Evolutionary conservation across 176 grass and related monocot genomes (phyloP).

Genomic region (Juncus inflexus): DNA sequence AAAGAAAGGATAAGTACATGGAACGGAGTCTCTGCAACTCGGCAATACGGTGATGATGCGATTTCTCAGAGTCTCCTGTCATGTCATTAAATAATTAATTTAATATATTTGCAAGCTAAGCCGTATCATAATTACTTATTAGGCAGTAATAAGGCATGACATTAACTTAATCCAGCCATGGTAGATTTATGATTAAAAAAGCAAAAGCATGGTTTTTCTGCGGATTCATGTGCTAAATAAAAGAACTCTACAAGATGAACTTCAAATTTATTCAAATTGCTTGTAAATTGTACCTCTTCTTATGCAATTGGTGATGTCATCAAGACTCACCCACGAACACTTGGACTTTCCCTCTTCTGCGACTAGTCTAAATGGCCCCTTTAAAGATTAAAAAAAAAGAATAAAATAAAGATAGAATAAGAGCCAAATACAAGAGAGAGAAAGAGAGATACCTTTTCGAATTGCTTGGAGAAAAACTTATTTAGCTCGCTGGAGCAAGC

Average conservation of each 20-base stretch:
- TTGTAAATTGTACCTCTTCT: constrained; percentile 54
- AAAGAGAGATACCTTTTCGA: constrained; percentile 64
- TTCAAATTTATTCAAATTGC: too few relatives aligned
- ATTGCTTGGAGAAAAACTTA: constrained; percentile 92
- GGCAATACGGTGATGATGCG: constrained; percentile 79
- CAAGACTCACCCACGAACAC: constrained; percentile 99
- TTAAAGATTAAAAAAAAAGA: constrained; percentile 14
- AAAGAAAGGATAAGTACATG: constrained; percentile 46
- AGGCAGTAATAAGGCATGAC: too few relatives aligned
- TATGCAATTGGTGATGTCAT: constrained; percentile 96
- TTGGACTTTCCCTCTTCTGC: constrained; percentile 97
- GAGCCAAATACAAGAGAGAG: not conserved
- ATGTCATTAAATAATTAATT: constrained; percentile 15
- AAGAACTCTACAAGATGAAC: not conserved
- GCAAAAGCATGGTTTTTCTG: too few relatives aligned
- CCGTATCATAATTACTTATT: too few relatives aligned
- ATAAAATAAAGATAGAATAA: constrained; percentile 13
- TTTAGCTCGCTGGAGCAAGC: constrained; percentile 81
- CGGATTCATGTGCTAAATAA: too few relatives aligned
- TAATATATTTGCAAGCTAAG: not conserved
- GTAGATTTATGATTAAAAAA: too few relatives aligned
- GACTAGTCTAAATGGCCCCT: constrained; percentile 96
- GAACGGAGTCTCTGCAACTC: constrained; percentile 89
- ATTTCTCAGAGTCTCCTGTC: constrained; percentile 94
- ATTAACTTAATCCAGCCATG: too few relatives aligned